A percentile compares a stretch with the other conserved stretches of the same genome.
These are phyloP conservation scores for Simplicillium sp. DNA, from an alignment of 2,329 filamentous ascomycete genomes.

Conservation along the genomic window DNA sequence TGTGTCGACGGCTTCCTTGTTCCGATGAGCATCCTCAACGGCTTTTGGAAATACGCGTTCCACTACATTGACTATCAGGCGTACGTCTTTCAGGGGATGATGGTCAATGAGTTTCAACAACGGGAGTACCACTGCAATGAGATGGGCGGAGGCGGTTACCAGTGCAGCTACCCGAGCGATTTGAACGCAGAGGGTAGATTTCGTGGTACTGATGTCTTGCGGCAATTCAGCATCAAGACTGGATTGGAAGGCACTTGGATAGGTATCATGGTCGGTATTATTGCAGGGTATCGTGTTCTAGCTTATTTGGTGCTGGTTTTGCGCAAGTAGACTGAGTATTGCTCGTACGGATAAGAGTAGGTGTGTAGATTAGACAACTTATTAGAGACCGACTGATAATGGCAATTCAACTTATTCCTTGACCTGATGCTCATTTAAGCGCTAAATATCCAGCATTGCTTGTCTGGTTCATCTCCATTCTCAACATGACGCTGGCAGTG, in stretches of 20 bases:
- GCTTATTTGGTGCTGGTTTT: constrained; percentile 8
- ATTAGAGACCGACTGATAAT: too few relatives aligned
- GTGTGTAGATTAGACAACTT: too few relatives aligned
- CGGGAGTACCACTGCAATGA: constrained; percentile 52
- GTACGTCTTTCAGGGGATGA: constrained; percentile 88
- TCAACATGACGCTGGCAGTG: too few relatives aligned
- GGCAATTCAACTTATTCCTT: too few relatives aligned
- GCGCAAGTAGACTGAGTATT: constrained; percentile 5
- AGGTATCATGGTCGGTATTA: constrained; percentile 65
- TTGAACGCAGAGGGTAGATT: constrained; percentile 58
- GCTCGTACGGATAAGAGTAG: too few relatives aligned
- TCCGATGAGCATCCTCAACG: constrained; percentile 60
- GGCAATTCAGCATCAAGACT: constrained; percentile 58
- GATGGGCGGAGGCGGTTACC: constrained; percentile 31
- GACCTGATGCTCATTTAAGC: too few relatives aligned
- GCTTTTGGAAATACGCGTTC: constrained; percentile 80
- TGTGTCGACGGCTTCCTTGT: constrained; percentile 77
- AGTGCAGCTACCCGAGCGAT: constrained; percentile 62
- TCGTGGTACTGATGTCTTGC: constrained; percentile 60
- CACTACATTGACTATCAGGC: constrained; percentile 83
- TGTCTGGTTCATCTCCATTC: too few relatives aligned
- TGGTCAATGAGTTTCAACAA: constrained; percentile 74
- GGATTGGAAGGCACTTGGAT: constrained; percentile 69
- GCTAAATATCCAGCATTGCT: too few relatives aligned
- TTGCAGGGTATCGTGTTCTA: constrained; percentile 55